phyloP scores from a whole-genome alignment of 805 yeast genomes.

The Cyberlindnera mycetangii region DNA sequence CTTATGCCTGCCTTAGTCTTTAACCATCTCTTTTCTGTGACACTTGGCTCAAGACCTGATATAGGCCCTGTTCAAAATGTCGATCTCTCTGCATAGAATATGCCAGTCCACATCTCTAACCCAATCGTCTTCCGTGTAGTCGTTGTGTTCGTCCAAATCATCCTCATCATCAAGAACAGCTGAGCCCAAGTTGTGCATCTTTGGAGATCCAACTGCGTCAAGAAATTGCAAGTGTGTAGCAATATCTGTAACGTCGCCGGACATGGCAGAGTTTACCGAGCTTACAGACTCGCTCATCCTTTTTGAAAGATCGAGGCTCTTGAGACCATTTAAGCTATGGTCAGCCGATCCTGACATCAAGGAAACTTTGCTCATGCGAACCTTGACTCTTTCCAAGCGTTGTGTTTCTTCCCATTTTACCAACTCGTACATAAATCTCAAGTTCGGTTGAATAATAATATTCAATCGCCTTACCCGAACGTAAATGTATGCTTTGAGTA shows the following conservation, averaged over 20 bases:
- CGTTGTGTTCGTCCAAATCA: slow-evolving; percentile 21
- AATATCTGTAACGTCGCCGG: slow-evolving; percentile 11
- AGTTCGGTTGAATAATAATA: slow-evolving; percentile 90
- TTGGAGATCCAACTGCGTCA: slow-evolving; percentile 14
- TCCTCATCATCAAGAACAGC: slow-evolving; percentile 15
- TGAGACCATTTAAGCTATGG: slow-evolving; percentile 1
- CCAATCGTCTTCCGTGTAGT: slow-evolving; percentile 25
- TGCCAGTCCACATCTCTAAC: slow-evolving; percentile 84
- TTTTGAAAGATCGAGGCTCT: slow-evolving; percentile 8
- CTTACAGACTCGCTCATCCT: slow-evolving; percentile 15
- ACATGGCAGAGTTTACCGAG: slow-evolving; percentile 13
- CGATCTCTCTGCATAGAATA: slow-evolving; percentile 78
- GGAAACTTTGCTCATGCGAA: slow-evolving; percentile 2
- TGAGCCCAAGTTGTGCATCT: slow-evolving; percentile 10
- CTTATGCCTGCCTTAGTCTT: background rate
- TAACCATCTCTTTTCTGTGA: background rate
- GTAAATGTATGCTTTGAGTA: slow-evolving; percentile 78
- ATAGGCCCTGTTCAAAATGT: slow-evolving; percentile 57
- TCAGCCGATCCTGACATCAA: background rate
- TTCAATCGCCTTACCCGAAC: slow-evolving; percentile 89
- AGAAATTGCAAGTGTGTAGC: slow-evolving; percentile 12
- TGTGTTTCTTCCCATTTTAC: slow-evolving; percentile 57
- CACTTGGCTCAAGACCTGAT: slow-evolving; percentile 11
- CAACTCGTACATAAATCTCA: slow-evolving; percentile 87
- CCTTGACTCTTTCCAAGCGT: slow-evolving; percentile 7